Base-by-base conservation (phyloP, 2,329 filamentous ascomycete genomes). In the Teratosphaeriaceae sp. region DNA sequence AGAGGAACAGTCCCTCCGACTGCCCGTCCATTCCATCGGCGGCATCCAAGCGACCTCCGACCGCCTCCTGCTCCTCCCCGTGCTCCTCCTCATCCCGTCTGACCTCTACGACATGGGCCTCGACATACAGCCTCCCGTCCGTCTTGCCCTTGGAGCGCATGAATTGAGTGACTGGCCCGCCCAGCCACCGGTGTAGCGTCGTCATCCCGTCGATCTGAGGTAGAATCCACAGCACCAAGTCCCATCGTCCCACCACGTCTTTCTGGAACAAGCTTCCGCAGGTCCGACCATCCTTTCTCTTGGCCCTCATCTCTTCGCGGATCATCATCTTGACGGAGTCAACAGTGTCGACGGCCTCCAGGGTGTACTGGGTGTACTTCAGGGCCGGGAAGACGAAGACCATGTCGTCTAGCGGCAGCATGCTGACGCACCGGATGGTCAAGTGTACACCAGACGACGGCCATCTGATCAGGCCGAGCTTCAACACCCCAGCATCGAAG, bases 111-210 rank as follows among this genome's bases (percentile, higher is more conserved):
- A 43, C 22, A 23, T 43, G 41, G 13, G 31, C 41, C 30, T 43
- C 41, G 8, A 43, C 18, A 24, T 30, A 38, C 16, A 43, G 22
- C 34, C 41, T 34, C 24, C 33, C 23, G 34, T 38, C 41, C 15
- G 11, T 31, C 26, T 20, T 22, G 11, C 34, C 34, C 6, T 23
- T 26, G 7, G 27, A 20, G 19, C 33, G 23, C 3, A 35, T 16
- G 18, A 43, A 30, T 13, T 27, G 31, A 23, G 11, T 19, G 3
- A 24, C 18, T n/a, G 7, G 11, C 5, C 38, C 38, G 19, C 33
- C 38, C n/a, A 11, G 3, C 26, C 27, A 33, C 13, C 26, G 26
- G 23, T 21, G 23, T 16, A 40, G 26, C 27, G 26, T 40, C 38
- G 26, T 18, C 16, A 20, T 20, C 26, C n/a, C 20, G 4, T 20